Percentiles rank a stretch among this genome's conserved stretches.
Conservation (phyloP, 139 green algal species). For the Closterium sp. region DNA sequence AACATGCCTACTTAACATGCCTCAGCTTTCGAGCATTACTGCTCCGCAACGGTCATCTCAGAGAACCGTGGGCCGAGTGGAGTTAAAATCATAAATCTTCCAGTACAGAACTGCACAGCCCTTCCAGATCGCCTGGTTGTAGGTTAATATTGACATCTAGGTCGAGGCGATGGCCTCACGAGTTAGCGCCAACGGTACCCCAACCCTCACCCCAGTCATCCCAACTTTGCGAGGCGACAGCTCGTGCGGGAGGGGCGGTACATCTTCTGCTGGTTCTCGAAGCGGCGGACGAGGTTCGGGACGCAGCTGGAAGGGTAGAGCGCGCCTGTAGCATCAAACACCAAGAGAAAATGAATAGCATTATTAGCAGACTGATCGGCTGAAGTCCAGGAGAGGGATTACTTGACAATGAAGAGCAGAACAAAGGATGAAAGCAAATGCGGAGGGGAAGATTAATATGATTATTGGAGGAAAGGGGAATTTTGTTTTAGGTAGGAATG, state of each 20-base stretch:
- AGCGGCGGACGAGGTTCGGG: not conserved
- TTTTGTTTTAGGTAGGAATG: not conserved
- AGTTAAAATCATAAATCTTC: not conserved
- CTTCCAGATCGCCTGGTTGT: not conserved
- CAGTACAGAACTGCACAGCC: not conserved
- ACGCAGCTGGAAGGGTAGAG: not conserved
- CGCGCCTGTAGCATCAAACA: not conserved
- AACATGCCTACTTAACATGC: not conserved
- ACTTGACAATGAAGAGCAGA: not conserved
- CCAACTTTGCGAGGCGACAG: slow-evolving; percentile 12
- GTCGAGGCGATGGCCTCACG: not conserved
- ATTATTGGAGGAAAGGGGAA: not conserved
- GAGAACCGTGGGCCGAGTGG: not conserved
- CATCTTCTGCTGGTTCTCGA: not conserved
- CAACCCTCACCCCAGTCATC: slow-evolving; percentile 39
- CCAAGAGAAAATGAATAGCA: not conserved
- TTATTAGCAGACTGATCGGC: not conserved
- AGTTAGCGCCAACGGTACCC: slow-evolving; percentile 19
- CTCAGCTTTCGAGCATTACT: not conserved
- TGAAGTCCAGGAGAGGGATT: not conserved
- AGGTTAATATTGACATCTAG: not conserved
- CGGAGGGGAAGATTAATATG: not conserved
- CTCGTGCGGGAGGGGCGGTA: not conserved
- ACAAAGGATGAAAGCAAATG: not conserved
- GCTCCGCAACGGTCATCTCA: not conserved